phyloP scores from a whole-genome alignment of 2,329 filamentous ascomycete species.

The Diaporthe destruens region DNA sequence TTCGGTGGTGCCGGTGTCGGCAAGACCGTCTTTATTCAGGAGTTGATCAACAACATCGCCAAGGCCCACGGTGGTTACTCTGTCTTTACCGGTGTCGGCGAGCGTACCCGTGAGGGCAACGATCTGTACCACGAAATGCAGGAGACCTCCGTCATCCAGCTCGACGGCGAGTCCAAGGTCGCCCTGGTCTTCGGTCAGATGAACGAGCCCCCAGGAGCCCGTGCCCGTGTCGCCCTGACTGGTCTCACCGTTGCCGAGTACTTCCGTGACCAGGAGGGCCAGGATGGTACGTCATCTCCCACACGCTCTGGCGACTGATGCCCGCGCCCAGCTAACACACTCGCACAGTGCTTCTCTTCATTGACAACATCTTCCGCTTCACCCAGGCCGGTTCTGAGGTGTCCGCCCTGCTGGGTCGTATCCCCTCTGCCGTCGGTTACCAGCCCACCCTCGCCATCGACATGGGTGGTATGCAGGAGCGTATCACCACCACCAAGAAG shows the following conservation, averaged over 20 bases:
- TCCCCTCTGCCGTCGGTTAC: conserved; percentile 99
- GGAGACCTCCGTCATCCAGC: conserved; percentile 99
- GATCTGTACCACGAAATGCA: conserved; percentile 99
- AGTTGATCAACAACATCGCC: conserved; percentile 99
- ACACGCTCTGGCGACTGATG: neutral
- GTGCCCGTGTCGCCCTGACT: conserved; percentile 99
- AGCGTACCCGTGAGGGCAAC: conserved; percentile 99
- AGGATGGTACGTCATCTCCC: conserved; percentile 76
- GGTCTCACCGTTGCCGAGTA: conserved; percentile 86
- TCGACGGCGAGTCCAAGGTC: conserved; percentile 99
- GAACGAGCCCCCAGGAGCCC: conserved; percentile 99
- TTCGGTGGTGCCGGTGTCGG: conserved; percentile 99
- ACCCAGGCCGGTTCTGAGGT: conserved; percentile 99
- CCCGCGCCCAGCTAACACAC: conserved; percentile 46
- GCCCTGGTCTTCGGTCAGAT: conserved; percentile 99
- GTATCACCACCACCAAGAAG: conserved; percentile 99
- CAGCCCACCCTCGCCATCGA: conserved; percentile 98
- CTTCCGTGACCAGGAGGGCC: conserved; percentile 81
- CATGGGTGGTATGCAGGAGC: conserved; percentile 99
- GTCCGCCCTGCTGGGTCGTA: conserved; percentile 99
- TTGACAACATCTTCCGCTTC: conserved; percentile 99
- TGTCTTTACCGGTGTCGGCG: conserved; percentile 99
- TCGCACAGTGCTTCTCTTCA: conserved; percentile 91
- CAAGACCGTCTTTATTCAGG: conserved; percentile 99
- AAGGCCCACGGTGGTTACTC: conserved; percentile 99